Percentiles rank a stretch among this genome's conserved stretches.
Evolutionary conservation across 495 filamentous ascomycete species (phyloP).

Genomic region (Penicillium arizonense): DNA sequence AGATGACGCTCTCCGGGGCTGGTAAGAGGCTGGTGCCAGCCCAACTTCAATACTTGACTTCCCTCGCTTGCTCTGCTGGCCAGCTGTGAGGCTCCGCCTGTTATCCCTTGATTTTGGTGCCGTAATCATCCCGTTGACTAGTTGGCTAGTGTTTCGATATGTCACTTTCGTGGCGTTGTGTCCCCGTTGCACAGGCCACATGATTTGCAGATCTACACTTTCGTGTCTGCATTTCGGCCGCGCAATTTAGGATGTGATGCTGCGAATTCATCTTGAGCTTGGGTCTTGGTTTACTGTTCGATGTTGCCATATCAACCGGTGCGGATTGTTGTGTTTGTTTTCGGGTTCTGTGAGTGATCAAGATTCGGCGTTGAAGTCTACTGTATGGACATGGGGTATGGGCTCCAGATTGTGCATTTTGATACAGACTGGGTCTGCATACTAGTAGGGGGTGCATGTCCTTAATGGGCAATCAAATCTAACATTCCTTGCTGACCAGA

Average conservation of each 20-base stretch:
- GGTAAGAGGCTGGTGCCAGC: too few species aligned
- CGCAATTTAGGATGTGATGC: slow-evolving; percentile 14
- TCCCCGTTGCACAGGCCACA: slow-evolving; percentile 19
- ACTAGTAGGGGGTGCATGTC: background rate
- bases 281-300: background rate
- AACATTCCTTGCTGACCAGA: background rate
- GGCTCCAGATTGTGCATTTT: background rate
- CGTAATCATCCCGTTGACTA: background rate
- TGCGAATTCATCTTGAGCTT: slow-evolving; percentile 9
- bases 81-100: background rate
- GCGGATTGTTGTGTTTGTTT: slow-evolving; percentile 4
- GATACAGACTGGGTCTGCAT: background rate
- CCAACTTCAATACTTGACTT: too few species aligned
- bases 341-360: background rate
- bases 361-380: too few species aligned
- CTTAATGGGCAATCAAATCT: background rate
- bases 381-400: too few species aligned
- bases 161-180: slow-evolving; percentile 21
- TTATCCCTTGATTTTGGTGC: background rate
- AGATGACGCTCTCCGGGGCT: too few species aligned
- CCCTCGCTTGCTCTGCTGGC: background rate
- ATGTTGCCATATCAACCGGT: slow-evolving; percentile 22
- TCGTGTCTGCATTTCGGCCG: slow-evolving; percentile 12
- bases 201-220: slow-evolving; percentile 18
- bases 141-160: slow-evolving; percentile 8